Conservation (phyloP, 2,329 filamentous ascomycete species). For the Macrophomina pseudophaseolina region DNA sequence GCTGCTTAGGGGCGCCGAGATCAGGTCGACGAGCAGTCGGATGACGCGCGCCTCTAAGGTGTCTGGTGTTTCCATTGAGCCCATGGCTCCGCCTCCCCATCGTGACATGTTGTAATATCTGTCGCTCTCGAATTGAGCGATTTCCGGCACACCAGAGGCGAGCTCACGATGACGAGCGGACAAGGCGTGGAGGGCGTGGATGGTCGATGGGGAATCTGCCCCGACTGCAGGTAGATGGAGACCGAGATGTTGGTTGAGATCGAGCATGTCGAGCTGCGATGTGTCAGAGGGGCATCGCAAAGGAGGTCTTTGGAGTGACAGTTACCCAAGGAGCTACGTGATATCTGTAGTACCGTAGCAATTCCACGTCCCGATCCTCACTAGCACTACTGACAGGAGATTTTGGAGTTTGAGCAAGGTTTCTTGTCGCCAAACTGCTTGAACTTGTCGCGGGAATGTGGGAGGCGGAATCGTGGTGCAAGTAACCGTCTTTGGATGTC, state of each 20-base stretch:
- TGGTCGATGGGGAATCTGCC: constrained; percentile 50
- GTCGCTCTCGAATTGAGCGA: constrained; percentile 9
- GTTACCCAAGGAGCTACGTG: constrained; percentile 60
- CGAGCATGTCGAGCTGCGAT: constrained; percentile 62
- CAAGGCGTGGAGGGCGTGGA: constrained; percentile 59
- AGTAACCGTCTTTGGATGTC: not conserved
- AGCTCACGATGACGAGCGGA: constrained; percentile 40
- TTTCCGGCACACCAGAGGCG: not conserved
- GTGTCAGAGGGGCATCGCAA: constrained; percentile 9
- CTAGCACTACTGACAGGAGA: not conserved
- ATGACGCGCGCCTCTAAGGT: constrained; percentile 9
- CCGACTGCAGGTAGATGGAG: constrained; percentile 58
- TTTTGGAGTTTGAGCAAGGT: not conserved
- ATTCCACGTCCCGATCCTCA: constrained; percentile 42
- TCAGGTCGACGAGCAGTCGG: constrained; percentile 9
- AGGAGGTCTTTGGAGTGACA: not conserved
- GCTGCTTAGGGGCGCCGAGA: not conserved
- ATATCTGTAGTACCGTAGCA: constrained; percentile 52
- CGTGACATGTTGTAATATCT: constrained; percentile 38
- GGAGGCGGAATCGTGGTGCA: not conserved
- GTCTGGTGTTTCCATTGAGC: constrained; percentile 52
- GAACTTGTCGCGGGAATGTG: not conserved
- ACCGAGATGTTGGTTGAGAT: constrained; percentile 58
- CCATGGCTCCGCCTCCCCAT: constrained; percentile 56
- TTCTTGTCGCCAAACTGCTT: not conserved